These are phyloP conservation scores for Diaporthe sp. DNA, from an alignment of 2,329 filamentous ascomycete species.

Conservation along the genomic window DNA sequence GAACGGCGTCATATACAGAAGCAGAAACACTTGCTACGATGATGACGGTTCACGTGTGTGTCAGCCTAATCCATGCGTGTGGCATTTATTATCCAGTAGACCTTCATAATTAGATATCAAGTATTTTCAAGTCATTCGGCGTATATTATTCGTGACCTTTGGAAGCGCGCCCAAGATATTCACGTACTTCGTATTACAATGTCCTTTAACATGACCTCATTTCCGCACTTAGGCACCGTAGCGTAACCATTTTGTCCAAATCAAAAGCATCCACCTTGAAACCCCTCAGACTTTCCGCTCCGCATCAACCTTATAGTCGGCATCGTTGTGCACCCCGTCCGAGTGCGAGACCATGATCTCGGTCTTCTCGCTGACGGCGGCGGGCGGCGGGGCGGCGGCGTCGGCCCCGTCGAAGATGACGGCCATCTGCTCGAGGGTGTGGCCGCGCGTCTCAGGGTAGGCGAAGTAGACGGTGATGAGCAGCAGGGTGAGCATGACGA, in stretches of 20 bases:
- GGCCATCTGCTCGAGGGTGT: slow-evolving; percentile 32
- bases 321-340: neutral
- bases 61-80: too few species aligned
- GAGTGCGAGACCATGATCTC: slow-evolving; percentile 12
- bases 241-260: neutral
- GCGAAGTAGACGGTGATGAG: slow-evolving; percentile 39
- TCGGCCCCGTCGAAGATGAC: slow-evolving; percentile 33
- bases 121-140: too few species aligned
- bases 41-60: too few species aligned
- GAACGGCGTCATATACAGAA: too few species aligned
- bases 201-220: neutral
- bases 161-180: too few species aligned
- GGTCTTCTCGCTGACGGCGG: neutral
- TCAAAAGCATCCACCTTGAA: neutral
- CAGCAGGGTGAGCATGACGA: slow-evolving; percentile 38
- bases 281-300: neutral
- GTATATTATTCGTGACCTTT: too few species aligned
- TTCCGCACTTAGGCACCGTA: neutral
- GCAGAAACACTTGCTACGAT: too few species aligned
- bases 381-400: neutral
- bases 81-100: too few species aligned
- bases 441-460: slow-evolving; percentile 39
- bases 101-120: too few species aligned
- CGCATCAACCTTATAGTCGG: too few species aligned
- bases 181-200: too few species aligned